A percentile compares a stretch with the other conserved stretches of the same genome.
Conservation (phyloP, 2,329 filamentous ascomycete species). For the Penicillium aurantiogriseum region DNA sequence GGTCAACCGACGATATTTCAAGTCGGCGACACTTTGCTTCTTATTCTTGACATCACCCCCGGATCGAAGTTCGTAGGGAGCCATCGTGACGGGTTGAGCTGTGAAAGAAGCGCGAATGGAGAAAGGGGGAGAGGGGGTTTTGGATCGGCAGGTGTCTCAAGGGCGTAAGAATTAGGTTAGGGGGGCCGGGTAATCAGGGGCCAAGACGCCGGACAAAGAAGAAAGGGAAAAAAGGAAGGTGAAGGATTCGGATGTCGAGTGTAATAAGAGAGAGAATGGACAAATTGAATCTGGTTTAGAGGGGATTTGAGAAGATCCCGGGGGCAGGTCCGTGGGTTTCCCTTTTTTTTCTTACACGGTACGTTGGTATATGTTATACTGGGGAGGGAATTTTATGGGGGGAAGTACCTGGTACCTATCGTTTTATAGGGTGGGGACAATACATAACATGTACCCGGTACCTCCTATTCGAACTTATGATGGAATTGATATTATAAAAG, state of each 20-base stretch:
- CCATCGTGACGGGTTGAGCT: constrained; percentile 46
- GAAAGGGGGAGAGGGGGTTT: constrained; percentile 19
- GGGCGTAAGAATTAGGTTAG: constrained; percentile 9
- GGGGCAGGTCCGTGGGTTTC: constrained; percentile 11
- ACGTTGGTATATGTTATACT: background rate
- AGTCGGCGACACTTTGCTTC: constrained; percentile 98
- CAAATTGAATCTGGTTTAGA: constrained; percentile 6
- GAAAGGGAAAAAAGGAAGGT: background rate
- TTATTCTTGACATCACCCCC: constrained; percentile 75
- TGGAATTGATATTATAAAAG: background rate
- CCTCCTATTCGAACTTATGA: background rate
- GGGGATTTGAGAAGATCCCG: constrained; percentile 2
- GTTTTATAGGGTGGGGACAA: background rate
- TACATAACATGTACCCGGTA: background rate
- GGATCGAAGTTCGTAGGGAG: constrained; percentile 64
- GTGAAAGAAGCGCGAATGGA: constrained; percentile 13
- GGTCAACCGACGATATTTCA: constrained; percentile 92
- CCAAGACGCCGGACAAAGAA: constrained; percentile 4
- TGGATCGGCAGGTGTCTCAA: constrained; percentile 11
- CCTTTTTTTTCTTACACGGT: constrained; percentile 1
- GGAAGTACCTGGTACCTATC: constrained; percentile 7
- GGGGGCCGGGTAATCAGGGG: constrained; percentile 6
- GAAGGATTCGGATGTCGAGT: constrained; percentile 2
- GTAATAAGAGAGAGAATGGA: constrained; percentile 8
- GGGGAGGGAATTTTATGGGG: background rate